Conservation (phyloP, 495 filamentous ascomycete genomes). For the Extremus antarcticus region DNA sequence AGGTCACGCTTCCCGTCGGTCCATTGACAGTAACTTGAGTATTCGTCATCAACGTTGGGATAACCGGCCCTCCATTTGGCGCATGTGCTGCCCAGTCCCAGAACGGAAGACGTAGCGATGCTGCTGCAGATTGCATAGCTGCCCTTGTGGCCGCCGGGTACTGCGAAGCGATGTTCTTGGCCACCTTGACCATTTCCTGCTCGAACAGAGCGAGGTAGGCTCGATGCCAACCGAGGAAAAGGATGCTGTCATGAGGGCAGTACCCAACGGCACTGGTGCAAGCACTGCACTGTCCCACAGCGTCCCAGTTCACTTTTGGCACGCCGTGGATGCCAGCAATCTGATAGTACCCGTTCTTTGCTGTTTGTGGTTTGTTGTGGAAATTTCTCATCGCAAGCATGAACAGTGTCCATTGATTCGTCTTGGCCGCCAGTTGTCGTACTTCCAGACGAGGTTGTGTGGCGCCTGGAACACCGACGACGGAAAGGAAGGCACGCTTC, state of each 20-base stretch:
- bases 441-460: slow-evolving; percentile 25
- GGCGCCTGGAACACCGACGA: slow-evolving; percentile 21
- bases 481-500: slow-evolving; percentile 14
- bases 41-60: slow-evolving; percentile 9
- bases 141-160: slow-evolving; percentile 8
- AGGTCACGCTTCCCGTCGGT: slow-evolving; percentile 14
- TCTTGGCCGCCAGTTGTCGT: slow-evolving; percentile 20
- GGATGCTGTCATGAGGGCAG: slow-evolving; percentile 33
- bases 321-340: slow-evolving; percentile 27
- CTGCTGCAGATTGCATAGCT: slow-evolving; percentile 11
- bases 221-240: slow-evolving; percentile 39
- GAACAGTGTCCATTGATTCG: slow-evolving; percentile 27
- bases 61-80: background rate
- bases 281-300: slow-evolving; percentile 15
- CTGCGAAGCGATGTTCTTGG: slow-evolving; percentile 14
- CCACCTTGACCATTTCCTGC: slow-evolving; percentile 18
- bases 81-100: slow-evolving; percentile 24
- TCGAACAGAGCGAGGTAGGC: slow-evolving; percentile 28
- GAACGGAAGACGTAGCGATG: slow-evolving; percentile 18
- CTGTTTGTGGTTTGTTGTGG: slow-evolving; percentile 19
- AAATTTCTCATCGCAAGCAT: slow-evolving; percentile 23
- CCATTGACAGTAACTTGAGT: slow-evolving; percentile 10
- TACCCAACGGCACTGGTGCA: slow-evolving; percentile 24
- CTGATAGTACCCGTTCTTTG: slow-evolving; percentile 24
- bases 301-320: slow-evolving; percentile 15